These are phyloP conservation scores for Colletotrichum tropicale DNA, from an alignment of 2,329 filamentous ascomycete genomes.

Conservation along the genomic window DNA sequence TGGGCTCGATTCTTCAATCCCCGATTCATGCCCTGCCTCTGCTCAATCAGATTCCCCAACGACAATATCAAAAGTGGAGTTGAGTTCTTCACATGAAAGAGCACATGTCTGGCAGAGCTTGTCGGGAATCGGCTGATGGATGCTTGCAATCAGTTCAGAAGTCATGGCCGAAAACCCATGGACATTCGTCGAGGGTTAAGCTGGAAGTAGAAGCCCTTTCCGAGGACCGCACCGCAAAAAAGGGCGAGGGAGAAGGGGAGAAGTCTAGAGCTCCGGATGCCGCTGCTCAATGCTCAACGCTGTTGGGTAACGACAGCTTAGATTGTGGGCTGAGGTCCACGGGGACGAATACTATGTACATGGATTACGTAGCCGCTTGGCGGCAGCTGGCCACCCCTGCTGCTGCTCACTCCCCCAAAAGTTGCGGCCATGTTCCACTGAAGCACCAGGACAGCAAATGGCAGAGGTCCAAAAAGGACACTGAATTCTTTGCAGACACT, in stretches of 20 bases:
- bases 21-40: background rate
- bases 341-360: background rate
- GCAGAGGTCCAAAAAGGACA: background rate
- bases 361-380: constrained; percentile 14
- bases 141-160: constrained; percentile 1
- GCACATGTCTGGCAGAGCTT: constrained; percentile 1
- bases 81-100: constrained; percentile 12
- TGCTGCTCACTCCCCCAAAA: background rate
- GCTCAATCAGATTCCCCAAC: constrained; percentile 13
- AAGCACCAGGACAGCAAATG: background rate
- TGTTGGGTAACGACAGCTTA: background rate
- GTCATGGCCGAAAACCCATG: background rate
- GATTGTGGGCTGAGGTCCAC: constrained; percentile 13
- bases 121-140: constrained; percentile 16
- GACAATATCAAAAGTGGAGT: constrained; percentile 17
- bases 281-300: background rate
- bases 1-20: background rate
- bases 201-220: background rate
- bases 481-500: background rate
- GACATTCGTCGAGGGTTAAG: background rate
- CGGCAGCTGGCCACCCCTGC: constrained; percentile 1
- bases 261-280: background rate
- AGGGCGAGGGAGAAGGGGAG: background rate
- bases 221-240: background rate
- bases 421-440: background rate